phyloP scores from a whole-genome alignment of 345 rosid genomes.

The Pugionium cornutum region DNA sequence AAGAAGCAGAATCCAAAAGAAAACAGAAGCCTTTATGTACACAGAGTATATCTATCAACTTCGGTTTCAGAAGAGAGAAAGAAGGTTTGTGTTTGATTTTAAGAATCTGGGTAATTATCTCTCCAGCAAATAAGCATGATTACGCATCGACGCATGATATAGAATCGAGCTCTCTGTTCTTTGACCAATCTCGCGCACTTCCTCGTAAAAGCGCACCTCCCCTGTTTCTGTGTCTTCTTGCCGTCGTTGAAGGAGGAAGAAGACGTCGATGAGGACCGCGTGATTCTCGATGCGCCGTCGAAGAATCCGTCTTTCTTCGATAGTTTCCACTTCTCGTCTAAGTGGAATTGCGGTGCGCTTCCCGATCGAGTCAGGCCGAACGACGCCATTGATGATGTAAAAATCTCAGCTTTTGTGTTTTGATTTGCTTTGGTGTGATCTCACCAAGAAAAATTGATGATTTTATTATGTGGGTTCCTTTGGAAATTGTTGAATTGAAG shows the following conservation, averaged over 20 bases:
- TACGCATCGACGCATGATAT: slow-evolving; percentile 89
- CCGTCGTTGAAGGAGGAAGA: slow-evolving; percentile 31
- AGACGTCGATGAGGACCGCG: slow-evolving; percentile 48
- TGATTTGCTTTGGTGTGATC: slow-evolving; percentile 25
- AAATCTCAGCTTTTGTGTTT: slow-evolving; percentile 11
- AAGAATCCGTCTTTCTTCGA: slow-evolving; percentile 51
- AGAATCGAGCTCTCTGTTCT: slow-evolving; percentile 92
- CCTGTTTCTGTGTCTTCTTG: slow-evolving; percentile 34
- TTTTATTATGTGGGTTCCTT: not conserved
- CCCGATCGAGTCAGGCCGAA: slow-evolving; percentile 36
- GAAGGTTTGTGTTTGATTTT: not conserved
- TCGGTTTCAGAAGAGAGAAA: slow-evolving; percentile 15
- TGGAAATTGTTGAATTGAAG: slow-evolving; percentile 6
- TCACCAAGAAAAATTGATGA: not conserved
- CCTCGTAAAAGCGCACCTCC: slow-evolving; percentile 71
- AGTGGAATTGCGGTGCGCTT: slow-evolving; percentile 45
- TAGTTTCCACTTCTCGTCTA: slow-evolving; percentile 65
- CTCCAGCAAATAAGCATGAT: slow-evolving; percentile 96
- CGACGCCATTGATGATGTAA: slow-evolving; percentile 44
- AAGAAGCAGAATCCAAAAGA: slow-evolving; percentile 22
- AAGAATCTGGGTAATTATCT: slow-evolving; percentile 70
- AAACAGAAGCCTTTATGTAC: slow-evolving; percentile 47
- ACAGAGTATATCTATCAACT: slow-evolving; percentile 42
- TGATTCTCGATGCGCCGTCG: slow-evolving; percentile 50
- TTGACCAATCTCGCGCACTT: slow-evolving; percentile 81